phyloP scores from a whole-genome alignment of 208 protist species.

The Acanthamoeba castellanii region DNA sequence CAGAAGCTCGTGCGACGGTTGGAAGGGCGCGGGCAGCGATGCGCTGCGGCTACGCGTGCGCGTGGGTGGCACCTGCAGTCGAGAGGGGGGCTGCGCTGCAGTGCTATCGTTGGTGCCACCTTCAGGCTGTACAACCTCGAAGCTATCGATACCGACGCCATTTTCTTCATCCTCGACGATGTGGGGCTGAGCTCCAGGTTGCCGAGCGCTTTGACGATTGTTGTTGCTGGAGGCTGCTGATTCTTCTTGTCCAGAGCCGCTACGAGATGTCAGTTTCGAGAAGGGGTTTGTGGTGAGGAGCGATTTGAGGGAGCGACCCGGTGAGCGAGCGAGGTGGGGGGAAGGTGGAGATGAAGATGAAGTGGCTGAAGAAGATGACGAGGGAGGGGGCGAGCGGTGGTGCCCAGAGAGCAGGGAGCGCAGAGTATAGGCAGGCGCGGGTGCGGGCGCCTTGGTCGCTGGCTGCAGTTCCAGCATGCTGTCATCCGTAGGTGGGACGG shows the following conservation, averaged over 20 bases:
- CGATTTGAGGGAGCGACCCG: neutral
- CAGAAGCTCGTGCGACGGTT: neutral
- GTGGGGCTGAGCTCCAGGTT: neutral
- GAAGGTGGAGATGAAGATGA: no score
- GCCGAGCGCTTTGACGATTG: neutral
- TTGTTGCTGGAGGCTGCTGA: neutral
- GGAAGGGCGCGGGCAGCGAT: neutral
- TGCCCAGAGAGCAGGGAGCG: neutral
- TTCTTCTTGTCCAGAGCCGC: neutral
- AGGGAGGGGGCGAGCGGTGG: no score
- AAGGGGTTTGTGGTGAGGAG: neutral
- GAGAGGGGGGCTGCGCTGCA: neutral
- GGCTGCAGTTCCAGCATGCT: neutral
- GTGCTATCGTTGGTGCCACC: no score
- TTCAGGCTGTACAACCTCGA: no score
- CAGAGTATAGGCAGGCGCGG: neutral
- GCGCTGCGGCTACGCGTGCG: slow-evolving; percentile 30
- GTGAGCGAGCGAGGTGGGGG: neutral
- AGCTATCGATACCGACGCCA: no score
- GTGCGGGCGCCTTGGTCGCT: neutral
- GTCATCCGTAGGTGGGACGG: neutral
- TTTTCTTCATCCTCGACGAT: neutral
- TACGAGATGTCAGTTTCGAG: neutral
- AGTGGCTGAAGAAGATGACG: neutral
- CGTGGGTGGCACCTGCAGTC: neutral